Percentiles rank a stretch among this genome's conserved stretches.
Conservation (phyloP, 495 filamentous ascomycete genomes). For the Neurospora sp. region DNA sequence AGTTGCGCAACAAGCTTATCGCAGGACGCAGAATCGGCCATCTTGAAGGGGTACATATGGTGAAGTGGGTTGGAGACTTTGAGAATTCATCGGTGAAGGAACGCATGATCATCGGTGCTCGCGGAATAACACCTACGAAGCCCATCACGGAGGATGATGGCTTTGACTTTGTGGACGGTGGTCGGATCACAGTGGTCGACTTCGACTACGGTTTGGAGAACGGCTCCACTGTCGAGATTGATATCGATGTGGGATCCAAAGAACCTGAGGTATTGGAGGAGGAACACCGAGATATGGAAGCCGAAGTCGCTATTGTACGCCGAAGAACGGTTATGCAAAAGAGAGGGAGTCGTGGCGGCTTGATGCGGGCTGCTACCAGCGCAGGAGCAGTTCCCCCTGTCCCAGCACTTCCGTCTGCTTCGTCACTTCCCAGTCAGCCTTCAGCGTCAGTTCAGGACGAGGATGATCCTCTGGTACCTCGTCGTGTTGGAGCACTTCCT, state of each 20-base stretch:
- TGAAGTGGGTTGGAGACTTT: slow-evolving; percentile 52
- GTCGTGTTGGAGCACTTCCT: slow-evolving; percentile 21
- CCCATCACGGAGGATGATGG: slow-evolving; percentile 58
- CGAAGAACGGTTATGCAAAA: slow-evolving; percentile 58
- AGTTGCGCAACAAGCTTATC: slow-evolving; percentile 52
- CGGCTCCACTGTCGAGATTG: slow-evolving; percentile 45
- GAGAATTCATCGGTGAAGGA: slow-evolving; percentile 37
- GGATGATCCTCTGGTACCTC: slow-evolving; percentile 33
- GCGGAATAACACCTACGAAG: slow-evolving; percentile 54
- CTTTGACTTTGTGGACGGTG: slow-evolving; percentile 69
- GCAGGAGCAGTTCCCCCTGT: slow-evolving; percentile 12
- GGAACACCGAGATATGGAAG: slow-evolving; percentile 64
- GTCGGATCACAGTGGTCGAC: slow-evolving; percentile 66
- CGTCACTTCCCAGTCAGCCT: slow-evolving; percentile 12
- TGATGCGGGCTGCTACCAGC: slow-evolving; percentile 25
- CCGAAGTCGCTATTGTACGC: slow-evolving; percentile 72
- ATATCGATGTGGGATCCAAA: slow-evolving; percentile 64
- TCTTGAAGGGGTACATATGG: slow-evolving; percentile 44
- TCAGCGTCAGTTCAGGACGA: slow-evolving; percentile 17
- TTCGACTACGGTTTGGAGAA: slow-evolving; percentile 52
- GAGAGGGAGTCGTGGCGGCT: slow-evolving; percentile 28
- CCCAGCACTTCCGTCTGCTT: not conserved
- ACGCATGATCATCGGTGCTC: slow-evolving; percentile 63
- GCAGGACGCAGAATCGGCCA: slow-evolving; percentile 46
- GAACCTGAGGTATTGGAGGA: slow-evolving; percentile 62